Conservation (phyloP, 139 green algal genomes). For the Asterochloris erici region DNA sequence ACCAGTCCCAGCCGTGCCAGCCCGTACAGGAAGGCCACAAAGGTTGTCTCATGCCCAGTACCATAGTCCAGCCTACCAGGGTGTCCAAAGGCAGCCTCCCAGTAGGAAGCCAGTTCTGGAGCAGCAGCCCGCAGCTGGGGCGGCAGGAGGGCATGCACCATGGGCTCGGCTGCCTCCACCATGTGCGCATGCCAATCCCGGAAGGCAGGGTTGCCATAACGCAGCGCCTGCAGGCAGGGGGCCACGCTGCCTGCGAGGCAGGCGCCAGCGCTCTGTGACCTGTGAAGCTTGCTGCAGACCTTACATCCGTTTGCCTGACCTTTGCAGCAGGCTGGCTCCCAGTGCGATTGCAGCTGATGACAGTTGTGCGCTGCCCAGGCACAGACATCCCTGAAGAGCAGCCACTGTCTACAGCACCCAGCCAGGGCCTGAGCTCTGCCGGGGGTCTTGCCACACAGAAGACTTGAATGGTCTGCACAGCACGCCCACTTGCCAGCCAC, state of each 20-base stretch:
- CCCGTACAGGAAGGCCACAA: conserved; percentile 88
- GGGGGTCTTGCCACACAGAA: too few relatives aligned
- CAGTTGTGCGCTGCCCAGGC: too few relatives aligned
- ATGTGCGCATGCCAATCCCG: conserved; percentile 34
- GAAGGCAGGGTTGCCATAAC: conserved; percentile 95
- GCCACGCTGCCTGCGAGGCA: conserved; percentile 12
- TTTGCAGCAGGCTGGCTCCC: too few relatives aligned
- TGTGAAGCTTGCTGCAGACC: too few relatives aligned
- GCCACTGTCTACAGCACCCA: too few relatives aligned
- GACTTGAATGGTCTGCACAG: too few relatives aligned
- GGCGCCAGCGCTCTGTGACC: too few relatives aligned
- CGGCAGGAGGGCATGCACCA: conserved; percentile 50
- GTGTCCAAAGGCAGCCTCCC: conserved; percentile 91
- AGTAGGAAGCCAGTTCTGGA: conserved; percentile 82
- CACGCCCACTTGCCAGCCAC: too few relatives aligned
- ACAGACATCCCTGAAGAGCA: too few relatives aligned
- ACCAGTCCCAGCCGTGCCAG: conserved; percentile 75
- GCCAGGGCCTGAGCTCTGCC: too few relatives aligned
- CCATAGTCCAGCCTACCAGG: conserved; percentile 94
- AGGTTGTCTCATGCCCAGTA: conserved; percentile 94
- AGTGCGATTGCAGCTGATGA: too few relatives aligned
- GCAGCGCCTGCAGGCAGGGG: conserved; percentile 66
- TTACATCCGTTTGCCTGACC: too few relatives aligned
- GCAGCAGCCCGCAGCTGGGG: conserved; percentile 27
- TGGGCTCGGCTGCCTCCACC: conserved; percentile 26